Evolutionary conservation across 1,284 basidiomycete genomes (phyloP).

Genomic region (Porodaedalea pini): DNA sequence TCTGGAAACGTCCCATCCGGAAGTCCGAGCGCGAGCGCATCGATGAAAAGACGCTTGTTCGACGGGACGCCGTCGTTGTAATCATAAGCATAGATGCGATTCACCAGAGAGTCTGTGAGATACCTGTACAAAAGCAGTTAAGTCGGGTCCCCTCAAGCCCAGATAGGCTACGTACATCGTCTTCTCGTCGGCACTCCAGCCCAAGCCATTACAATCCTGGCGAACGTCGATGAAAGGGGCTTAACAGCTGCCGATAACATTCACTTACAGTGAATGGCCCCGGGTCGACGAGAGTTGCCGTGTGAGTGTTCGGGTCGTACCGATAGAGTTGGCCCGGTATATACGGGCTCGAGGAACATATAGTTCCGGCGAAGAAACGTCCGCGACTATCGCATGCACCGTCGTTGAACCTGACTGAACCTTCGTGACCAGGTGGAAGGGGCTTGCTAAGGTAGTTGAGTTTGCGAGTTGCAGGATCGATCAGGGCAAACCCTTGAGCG

Average conservation of each 20-base stretch:
- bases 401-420: slow-evolving; percentile 62
- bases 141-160: background rate
- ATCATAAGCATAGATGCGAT: slow-evolving; percentile 66
- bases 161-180: slow-evolving; percentile 43
- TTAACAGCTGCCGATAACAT: background rate
- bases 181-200: slow-evolving; percentile 59
- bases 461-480: slow-evolving; percentile 38
- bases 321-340: slow-evolving; percentile 57
- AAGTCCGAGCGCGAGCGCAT: slow-evolving; percentile 52
- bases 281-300: slow-evolving; percentile 51
- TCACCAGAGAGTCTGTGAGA: slow-evolving; percentile 61
- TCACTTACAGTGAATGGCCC: slow-evolving; percentile 60
- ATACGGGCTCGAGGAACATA: slow-evolving; percentile 45
- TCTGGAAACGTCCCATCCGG: slow-evolving; percentile 51
- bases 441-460: slow-evolving; percentile 49
- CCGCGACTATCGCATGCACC: slow-evolving; percentile 63
- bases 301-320: slow-evolving; percentile 49
- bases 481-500: slow-evolving; percentile 48
- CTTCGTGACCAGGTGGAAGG: slow-evolving; percentile 38
- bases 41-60: slow-evolving; percentile 53
- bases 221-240: background rate
- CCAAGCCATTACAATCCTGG: slow-evolving; percentile 64
- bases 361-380: slow-evolving; percentile 61
- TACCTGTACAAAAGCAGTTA: slow-evolving; percentile 40
- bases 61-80: slow-evolving; percentile 51